Evolutionary conservation across 2,329 filamentous ascomycete genomes (phyloP).

Genomic region (Zalaria obscura): DNA sequence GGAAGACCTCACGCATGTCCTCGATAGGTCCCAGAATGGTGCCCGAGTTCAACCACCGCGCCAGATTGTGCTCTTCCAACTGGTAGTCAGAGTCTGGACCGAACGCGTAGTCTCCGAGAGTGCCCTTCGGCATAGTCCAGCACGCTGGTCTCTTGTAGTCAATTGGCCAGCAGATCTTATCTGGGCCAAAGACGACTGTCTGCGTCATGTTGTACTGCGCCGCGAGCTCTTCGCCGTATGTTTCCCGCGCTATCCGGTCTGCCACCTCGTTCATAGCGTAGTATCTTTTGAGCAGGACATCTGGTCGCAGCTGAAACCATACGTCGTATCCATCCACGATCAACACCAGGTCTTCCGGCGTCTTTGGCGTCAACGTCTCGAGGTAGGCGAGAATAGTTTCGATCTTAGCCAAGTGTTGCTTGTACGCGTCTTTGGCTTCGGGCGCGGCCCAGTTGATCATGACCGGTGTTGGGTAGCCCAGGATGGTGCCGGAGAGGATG

Average conservation of each 20-base stretch:
- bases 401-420: constrained; percentile 31
- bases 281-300: constrained; percentile 49
- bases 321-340: constrained; percentile 50
- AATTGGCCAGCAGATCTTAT: constrained; percentile 19
- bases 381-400: constrained; percentile 34
- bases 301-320: constrained; percentile 51
- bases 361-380: constrained; percentile 14
- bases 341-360: constrained; percentile 44
- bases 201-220: constrained; percentile 6
- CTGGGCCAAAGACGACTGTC: constrained; percentile 17
- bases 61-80: constrained; percentile 23
- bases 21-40: constrained; percentile 29
- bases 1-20: constrained; percentile 25
- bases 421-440: constrained; percentile 18
- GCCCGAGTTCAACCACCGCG: constrained; percentile 35
- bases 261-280: constrained; percentile 30
- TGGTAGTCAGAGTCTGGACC: constrained; percentile 19
- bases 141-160: constrained; percentile 15
- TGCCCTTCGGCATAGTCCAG: constrained; percentile 15
- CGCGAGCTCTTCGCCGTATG: constrained; percentile 2
- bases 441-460: constrained; percentile 30
- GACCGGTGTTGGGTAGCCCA: constrained; percentile 44
- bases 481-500: constrained; percentile 41
- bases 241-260: constrained; percentile 7
- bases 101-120: constrained; percentile 24